Evolutionary conservation across 192 early-diverging fungal genomes (phyloP).

Genomic region (Paraglomus occultum): DNA sequence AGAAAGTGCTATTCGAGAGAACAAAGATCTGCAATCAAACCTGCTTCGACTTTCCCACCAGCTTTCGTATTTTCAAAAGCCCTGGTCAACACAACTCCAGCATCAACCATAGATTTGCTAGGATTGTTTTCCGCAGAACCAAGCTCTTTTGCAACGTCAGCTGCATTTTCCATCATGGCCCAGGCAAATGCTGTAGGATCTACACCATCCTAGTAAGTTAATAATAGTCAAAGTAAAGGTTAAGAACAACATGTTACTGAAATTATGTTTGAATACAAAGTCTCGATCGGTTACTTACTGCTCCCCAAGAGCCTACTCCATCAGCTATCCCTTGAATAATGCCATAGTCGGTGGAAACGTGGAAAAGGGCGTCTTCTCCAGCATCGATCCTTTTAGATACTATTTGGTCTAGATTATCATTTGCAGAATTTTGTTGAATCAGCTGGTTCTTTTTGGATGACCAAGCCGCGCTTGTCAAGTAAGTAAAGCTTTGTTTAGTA

Average conservation of each 20-base stretch:
- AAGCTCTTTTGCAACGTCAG: slow-evolving; percentile 43
- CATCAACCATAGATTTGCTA: slow-evolving; percentile 35
- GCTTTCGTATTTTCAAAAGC: slow-evolving; percentile 48
- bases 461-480: slow-evolving; percentile 20
- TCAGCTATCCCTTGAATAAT: slow-evolving; percentile 59
- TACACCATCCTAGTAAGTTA: slow-evolving; percentile 35
- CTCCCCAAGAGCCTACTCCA: slow-evolving; percentile 59
- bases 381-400: slow-evolving; percentile 55
- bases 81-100: slow-evolving; percentile 48
- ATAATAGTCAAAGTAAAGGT: neutral
- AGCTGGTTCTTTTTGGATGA: slow-evolving; percentile 22
- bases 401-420: slow-evolving; percentile 31
- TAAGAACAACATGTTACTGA: too few relatives aligned
- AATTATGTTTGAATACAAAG: too few relatives aligned
- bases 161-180: slow-evolving; percentile 62
- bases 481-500: slow-evolving; percentile 24
- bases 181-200: slow-evolving; percentile 54
- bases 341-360: slow-evolving; percentile 49
- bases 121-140: slow-evolving; percentile 23
- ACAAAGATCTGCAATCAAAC: slow-evolving; percentile 28
- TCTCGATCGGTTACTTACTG: slow-evolving; percentile 36
- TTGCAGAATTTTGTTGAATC: neutral
- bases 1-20: neutral
- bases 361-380: slow-evolving; percentile 60
- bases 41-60: slow-evolving; percentile 53